Conservation (phyloP, 139 green algal species). For the Coccomyxa sp. region DNA sequence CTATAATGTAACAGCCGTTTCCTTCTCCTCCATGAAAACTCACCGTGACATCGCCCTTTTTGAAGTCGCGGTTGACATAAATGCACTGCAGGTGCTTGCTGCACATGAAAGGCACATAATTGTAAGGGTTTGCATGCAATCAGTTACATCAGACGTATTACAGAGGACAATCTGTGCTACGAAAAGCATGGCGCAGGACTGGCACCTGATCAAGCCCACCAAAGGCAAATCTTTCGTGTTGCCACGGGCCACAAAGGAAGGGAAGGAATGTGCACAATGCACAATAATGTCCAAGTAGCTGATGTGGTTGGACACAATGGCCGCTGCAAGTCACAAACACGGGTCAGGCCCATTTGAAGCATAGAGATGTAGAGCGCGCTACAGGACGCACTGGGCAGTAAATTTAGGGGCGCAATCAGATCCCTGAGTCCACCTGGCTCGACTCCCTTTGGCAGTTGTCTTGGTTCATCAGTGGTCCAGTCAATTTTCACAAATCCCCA, state of each 20-base stretch:
- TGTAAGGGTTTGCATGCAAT: not conserved
- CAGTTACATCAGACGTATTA: not conserved
- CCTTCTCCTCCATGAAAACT: not conserved
- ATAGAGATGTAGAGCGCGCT: no score
- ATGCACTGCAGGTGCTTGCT: conserved; percentile 79
- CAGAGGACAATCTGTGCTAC: not conserved
- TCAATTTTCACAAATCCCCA: not conserved
- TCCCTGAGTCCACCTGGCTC: not conserved
- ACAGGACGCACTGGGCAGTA: not conserved
- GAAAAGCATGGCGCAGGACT: not conserved
- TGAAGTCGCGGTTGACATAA: conserved; percentile 71
- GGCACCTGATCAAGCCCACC: conserved; percentile 70
- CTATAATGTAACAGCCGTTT: no score
- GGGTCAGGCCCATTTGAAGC: not conserved
- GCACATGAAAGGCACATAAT: conserved; percentile 7
- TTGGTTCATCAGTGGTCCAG: not conserved
- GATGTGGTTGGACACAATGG: conserved; percentile 78
- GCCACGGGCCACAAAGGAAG: conserved; percentile 74
- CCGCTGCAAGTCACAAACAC: conserved; percentile 1
- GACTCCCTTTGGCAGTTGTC: not conserved
- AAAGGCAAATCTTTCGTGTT: conserved; percentile 56
- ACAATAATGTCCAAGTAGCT: conserved; percentile 85
- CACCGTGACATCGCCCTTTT: conserved; percentile 10
- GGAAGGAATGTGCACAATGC: conserved; percentile 68
- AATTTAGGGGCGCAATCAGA: not conserved